Conservation (phyloP, 2,329 filamentous ascomycete species). For the Emergomyces orientalis region DNA sequence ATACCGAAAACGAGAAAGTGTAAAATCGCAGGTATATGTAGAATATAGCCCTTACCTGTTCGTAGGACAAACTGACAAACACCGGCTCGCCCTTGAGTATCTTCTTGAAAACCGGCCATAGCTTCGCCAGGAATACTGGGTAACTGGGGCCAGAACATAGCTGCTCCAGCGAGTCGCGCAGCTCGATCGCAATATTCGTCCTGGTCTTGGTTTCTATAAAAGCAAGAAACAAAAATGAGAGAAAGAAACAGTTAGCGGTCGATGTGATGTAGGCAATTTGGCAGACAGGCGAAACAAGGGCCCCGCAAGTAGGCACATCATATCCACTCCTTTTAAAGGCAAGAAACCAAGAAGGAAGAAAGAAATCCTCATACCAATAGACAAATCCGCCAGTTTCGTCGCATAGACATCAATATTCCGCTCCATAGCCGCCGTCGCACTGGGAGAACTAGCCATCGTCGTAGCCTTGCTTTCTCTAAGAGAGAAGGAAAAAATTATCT, state of each 20-base stretch:
- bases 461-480: not conserved
- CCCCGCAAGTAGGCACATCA: not conserved
- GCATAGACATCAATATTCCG: slow-evolving; percentile 43
- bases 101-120: slow-evolving; percentile 81
- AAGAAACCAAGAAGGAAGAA: slow-evolving; percentile 7
- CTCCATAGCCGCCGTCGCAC: slow-evolving; percentile 26
- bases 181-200: slow-evolving; percentile 69
- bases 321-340: not conserved
- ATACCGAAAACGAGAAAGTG: not conserved
- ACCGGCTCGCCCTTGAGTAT: slow-evolving; percentile 78
- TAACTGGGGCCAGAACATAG: slow-evolving; percentile 76
- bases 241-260: slow-evolving; percentile 1
- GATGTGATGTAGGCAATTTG: not conserved
- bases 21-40: slow-evolving; percentile 2
- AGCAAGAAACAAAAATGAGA: not conserved
- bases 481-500: not conserved
- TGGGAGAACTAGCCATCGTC: not conserved
- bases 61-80: slow-evolving; percentile 80
- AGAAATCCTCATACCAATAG: slow-evolving; percentile 33
- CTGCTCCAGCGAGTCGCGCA: slow-evolving; percentile 80
- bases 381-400: slow-evolving; percentile 40
- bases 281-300: not conserved
- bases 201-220: slow-evolving; percentile 66
- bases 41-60: slow-evolving; percentile 56
- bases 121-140: slow-evolving; percentile 67